phyloP scores from a whole-genome alignment of 164 flowering plant genomes.

The Malania oleifera region DNA sequence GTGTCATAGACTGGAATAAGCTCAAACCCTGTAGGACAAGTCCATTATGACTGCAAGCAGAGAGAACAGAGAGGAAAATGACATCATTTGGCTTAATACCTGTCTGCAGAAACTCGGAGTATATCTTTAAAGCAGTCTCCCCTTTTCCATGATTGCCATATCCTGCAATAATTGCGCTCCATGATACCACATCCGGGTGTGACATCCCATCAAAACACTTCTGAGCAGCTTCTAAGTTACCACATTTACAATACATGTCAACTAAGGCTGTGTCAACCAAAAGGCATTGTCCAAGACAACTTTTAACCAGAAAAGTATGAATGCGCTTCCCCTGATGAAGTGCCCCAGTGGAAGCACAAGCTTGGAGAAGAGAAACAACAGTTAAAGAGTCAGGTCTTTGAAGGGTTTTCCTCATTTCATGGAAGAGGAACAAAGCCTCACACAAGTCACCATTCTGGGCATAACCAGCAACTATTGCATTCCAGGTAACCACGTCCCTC shows the following conservation, averaged over 20 bases:
- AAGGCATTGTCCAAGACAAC: constrained; percentile 41
- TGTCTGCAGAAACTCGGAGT: constrained; percentile 32
- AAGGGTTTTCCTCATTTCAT: constrained; percentile 42
- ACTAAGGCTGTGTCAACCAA: constrained; percentile 61
- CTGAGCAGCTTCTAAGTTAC: constrained; percentile 48
- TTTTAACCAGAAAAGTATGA: constrained; percentile 52
- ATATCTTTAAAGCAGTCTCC: constrained; percentile 51
- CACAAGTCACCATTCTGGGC: constrained; percentile 52
- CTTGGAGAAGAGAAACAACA: constrained; percentile 68
- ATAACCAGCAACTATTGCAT: constrained; percentile 58
- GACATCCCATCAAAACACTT: constrained; percentile 54
- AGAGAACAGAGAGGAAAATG: constrained; percentile 52
- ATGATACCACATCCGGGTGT: constrained; percentile 54
- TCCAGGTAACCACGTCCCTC: constrained; percentile 79
- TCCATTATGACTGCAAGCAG: constrained; percentile 80
- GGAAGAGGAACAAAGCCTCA: constrained; percentile 46
- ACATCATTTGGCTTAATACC: constrained; percentile 62
- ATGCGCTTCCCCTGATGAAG: constrained; percentile 70
- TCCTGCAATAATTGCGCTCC: constrained; percentile 69
- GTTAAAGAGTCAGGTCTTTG: constrained; percentile 62
- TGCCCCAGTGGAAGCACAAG: constrained; percentile 72
- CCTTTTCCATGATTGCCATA: constrained; percentile 82
- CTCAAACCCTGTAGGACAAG: constrained; percentile 57
- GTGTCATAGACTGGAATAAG: constrained; percentile 49
- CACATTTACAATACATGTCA: constrained; percentile 89